Conservation (phyloP, 768 basidiomycete genomes). For the Tremella fuciformis region DNA sequence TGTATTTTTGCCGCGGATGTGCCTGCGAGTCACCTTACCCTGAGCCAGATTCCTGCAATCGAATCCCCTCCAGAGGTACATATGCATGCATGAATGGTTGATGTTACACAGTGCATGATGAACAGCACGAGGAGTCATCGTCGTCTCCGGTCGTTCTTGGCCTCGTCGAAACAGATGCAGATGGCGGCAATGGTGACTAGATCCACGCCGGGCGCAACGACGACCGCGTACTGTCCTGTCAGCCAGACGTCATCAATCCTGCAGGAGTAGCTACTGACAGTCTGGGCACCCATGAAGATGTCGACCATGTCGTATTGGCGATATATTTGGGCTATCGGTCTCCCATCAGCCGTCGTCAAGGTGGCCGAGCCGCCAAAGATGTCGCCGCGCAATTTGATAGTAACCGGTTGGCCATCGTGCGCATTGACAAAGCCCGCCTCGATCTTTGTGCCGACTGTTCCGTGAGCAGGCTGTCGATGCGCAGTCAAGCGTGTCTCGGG, state of each 20-base stretch:
- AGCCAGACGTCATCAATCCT: neutral
- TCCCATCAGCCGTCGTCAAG: constrained; percentile 33
- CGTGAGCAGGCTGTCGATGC: too few relatives aligned
- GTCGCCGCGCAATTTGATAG: constrained; percentile 41
- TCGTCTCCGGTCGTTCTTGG: constrained; percentile 23
- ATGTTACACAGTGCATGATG: too few relatives aligned
- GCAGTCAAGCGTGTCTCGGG: too few relatives aligned
- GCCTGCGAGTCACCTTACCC: too few relatives aligned
- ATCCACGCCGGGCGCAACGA: constrained; percentile 49
- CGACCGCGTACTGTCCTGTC: constrained; percentile 41
- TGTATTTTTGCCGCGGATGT: too few relatives aligned
- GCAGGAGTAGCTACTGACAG: constrained; percentile 23
- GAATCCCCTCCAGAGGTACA: too few relatives aligned
- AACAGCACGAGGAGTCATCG: too few relatives aligned
- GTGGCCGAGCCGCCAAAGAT: constrained; percentile 47
- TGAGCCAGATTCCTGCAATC: too few relatives aligned
- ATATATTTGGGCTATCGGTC: constrained; percentile 45
- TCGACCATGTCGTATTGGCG: constrained; percentile 46
- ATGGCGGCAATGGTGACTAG: constrained; percentile 49
- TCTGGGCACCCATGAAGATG: constrained; percentile 44
- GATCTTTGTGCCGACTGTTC: constrained; percentile 44
- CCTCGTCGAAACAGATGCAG: constrained; percentile 50
- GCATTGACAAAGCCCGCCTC: constrained; percentile 45
- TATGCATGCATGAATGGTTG: too few relatives aligned
- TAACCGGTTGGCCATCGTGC: constrained; percentile 27